phyloP scores from a whole-genome alignment of 225 moss, liverwort and hornwort genomes.

The Thuidium tamariscinum region DNA sequence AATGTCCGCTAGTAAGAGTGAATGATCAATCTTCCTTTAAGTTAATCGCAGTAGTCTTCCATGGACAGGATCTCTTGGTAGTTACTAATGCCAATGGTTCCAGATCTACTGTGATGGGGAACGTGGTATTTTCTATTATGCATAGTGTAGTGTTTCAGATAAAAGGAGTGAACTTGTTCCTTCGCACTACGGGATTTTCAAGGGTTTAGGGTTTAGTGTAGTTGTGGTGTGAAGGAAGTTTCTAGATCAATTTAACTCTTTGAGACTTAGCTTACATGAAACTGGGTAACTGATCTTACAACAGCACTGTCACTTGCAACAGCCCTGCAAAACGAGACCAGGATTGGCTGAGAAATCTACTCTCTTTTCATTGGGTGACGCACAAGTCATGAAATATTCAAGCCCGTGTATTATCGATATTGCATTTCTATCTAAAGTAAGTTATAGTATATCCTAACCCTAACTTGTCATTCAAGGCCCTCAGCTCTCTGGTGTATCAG shows the following conservation, averaged over 20 bases:
- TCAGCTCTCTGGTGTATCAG: neutral
- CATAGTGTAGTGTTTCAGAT: neutral
- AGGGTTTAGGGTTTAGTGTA: neutral
- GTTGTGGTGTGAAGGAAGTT: neutral
- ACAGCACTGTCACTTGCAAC: neutral
- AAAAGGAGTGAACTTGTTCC: neutral
- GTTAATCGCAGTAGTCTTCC: neutral
- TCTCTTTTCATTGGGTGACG: neutral
- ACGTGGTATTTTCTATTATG: neutral
- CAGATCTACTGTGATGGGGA: neutral
- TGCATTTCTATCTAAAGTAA: neutral
- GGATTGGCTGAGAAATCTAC: neutral
- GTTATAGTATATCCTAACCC: neutral
- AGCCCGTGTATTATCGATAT: neutral
- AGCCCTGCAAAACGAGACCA: neutral
- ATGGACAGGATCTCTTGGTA: neutral
- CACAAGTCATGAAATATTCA: neutral
- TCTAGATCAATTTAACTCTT: neutral
- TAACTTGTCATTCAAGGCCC: neutral
- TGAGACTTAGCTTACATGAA: neutral
- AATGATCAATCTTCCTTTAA: neutral
- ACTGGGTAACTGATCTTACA: neutral
- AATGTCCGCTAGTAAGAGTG: neutral
- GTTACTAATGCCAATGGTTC: neutral
- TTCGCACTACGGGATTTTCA: neutral